A percentile compares a stretch with the other conserved stretches of the same genome.
Conservation (phyloP, 768 basidiomycete species). For the Boletus insuetus region DNA sequence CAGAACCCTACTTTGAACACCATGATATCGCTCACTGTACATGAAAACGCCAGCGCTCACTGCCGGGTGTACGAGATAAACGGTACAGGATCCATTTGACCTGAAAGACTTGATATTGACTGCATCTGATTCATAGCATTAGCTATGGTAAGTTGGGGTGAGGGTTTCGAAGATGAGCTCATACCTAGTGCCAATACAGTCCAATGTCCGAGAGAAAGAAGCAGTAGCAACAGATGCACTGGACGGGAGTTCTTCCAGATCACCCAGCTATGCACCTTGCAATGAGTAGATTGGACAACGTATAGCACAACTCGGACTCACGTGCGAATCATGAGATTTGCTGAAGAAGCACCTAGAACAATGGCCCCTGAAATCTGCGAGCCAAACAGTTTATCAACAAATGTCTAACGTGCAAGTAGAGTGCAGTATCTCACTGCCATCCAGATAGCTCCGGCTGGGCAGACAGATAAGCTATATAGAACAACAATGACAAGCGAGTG, state of each 20-base stretch:
- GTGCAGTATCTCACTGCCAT: conserved; percentile 3
- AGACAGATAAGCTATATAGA: neutral
- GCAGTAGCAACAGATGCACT: conserved; percentile 12
- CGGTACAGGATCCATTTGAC: conserved; percentile 1
- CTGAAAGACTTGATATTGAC: neutral
- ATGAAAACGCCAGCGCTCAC: conserved; percentile 2
- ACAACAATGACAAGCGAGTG: neutral
- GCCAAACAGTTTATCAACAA: neutral
- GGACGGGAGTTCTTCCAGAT: conserved; percentile 20
- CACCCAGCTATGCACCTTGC: conserved; percentile 19
- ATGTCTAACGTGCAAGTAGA: neutral
- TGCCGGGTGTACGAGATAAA: neutral
- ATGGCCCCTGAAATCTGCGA: conserved; percentile 7
- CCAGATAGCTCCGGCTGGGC: neutral
- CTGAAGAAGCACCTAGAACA: conserved; percentile 15
- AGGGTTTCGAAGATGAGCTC: neutral
- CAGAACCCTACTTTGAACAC: neutral
- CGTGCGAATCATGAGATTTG: conserved; percentile 28
- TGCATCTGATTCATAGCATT: conserved; percentile 10
- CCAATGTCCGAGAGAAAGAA: conserved; percentile 28
- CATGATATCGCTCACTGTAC: conserved; percentile 15
- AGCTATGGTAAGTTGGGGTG: neutral
- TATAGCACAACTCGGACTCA: conserved; percentile 2
- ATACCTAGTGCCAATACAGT: conserved; percentile 13
- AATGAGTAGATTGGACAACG: neutral